Evolutionary conservation across 176 grass and related monocot species (phyloP), one percentile per base, ranked within the genome.

Genomic region (Eleusine indica): DNA sequence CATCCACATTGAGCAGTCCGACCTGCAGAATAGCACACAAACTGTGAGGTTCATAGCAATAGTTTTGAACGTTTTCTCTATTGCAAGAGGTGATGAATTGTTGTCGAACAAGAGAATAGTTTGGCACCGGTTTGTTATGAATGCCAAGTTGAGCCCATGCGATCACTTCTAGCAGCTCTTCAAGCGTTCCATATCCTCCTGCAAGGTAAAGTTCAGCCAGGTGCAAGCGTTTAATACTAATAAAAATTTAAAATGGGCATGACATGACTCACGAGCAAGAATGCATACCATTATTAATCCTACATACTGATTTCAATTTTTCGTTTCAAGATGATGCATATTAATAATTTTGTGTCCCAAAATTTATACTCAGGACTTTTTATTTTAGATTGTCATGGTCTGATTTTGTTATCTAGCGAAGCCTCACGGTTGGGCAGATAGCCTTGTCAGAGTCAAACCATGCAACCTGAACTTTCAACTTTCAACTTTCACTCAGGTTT

Each of bases 1-100:
- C 83, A 1, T 78, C 83, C 53, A 78, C 83, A 71, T 85, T 85
- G 0, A 85, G 74, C 63, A 85, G 66, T 6, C 73, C 83, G 1
- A 84, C 82, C 82, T 84, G 66, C 12, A 57, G 44, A 1, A 19
- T 53, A 35, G 30, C 28, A 56, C 5, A 17, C 72, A 74, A 16
- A 28, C 13, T 47, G 9, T 73, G 19, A 58, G 46, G 70, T 49
- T 73, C 13, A 49, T 2, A 62, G 7, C 58, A 62, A 28, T 62
- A 3, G 6, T 62, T 28, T 62, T 58, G 5, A 2, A 21, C 1
- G 4, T 58, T 57, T n/a, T 58, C 54, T 58, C 19, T 58, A 58
- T 58, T 58, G 54, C 54, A 58, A n/a, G 19, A 8, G 19, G 1
- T 58, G 18, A 58, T 58, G 19, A 58, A 58, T 58, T 58, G 54